Conservation (phyloP, 257 asterid genomes). For the Rehmannia glutinosa region DNA sequence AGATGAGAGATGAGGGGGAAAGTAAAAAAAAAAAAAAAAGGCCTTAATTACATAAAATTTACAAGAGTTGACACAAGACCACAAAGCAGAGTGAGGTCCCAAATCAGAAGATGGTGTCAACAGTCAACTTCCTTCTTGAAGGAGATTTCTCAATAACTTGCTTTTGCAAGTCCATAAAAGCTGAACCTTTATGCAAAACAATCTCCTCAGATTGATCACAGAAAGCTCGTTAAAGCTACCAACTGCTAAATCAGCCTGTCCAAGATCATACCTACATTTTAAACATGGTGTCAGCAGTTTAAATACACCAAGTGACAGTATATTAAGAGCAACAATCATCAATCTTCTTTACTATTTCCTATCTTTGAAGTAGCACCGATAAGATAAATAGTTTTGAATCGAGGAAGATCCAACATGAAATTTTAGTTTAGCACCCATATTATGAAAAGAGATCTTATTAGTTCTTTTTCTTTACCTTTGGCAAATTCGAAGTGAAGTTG, state of each 20-base stretch:
- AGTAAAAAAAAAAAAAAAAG: neutral
- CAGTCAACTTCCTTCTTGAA: conserved; percentile 68
- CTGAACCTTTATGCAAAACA: conserved; percentile 76
- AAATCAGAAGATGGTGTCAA: conserved; percentile 80
- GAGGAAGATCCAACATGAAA: neutral
- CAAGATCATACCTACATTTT: conserved; percentile 66
- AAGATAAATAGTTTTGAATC: neutral
- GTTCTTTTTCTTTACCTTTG: neutral
- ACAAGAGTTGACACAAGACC: conserved; percentile 5
- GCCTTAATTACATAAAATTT: conserved; percentile 19
- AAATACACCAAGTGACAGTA: neutral
- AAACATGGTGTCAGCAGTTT: neutral
- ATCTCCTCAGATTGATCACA: conserved; percentile 82
- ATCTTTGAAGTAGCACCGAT: neutral
- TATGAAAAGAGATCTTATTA: neutral
- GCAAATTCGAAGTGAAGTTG: neutral
- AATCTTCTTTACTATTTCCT: neutral
- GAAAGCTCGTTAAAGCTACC: conserved; percentile 78
- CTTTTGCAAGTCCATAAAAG: conserved; percentile 89
- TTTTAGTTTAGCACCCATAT: neutral
- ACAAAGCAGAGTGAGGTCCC: neutral
- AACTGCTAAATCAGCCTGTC: conserved; percentile 89
- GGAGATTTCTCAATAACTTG: conserved; percentile 72
- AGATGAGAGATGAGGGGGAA: neutral
- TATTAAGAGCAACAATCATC: neutral